Conservation (phyloP, 345 rosid genomes). For the Corchorus capsularis region DNA sequence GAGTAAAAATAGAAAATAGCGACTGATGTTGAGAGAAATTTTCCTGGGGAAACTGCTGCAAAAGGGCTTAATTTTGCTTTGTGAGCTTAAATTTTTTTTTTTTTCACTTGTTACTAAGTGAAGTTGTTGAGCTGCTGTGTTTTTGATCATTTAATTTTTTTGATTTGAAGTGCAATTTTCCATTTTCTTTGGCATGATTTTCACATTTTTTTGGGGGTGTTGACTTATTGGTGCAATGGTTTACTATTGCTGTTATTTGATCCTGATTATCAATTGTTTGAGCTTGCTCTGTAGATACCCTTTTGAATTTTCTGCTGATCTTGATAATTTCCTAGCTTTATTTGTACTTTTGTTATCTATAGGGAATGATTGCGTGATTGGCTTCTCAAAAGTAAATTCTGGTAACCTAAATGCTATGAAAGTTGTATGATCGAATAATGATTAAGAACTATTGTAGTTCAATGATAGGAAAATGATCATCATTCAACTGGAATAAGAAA, state of each 20-base stretch:
- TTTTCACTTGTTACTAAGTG: not conserved
- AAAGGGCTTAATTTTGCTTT: not conserved
- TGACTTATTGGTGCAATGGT: slow-evolving; percentile 19
- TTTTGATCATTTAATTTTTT: slow-evolving; percentile 5
- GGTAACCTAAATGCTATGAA: not conserved
- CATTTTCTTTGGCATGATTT: slow-evolving; percentile 3
- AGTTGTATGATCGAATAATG: not conserved
- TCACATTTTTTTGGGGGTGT: slow-evolving; percentile 1
- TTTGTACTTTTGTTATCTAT: not conserved
- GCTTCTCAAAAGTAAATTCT: not conserved
- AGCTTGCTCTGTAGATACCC: slow-evolving; percentile 11
- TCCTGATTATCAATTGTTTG: slow-evolving; percentile 9
- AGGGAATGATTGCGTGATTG: slow-evolving; percentile 2
- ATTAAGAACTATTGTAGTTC: not conserved
- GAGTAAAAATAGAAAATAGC: not conserved
- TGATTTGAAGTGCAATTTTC: not conserved
- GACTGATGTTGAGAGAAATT: slow-evolving; percentile 15
- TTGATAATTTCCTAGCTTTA: slow-evolving; percentile 8
- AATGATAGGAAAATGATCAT: not conserved
- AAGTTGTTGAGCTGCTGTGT: slow-evolving; percentile 19
- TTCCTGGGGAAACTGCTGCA: not conserved
- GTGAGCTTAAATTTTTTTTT: not conserved
- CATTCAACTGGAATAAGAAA: not conserved
- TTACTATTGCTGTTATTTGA: not conserved
- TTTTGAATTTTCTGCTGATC: slow-evolving; percentile 15